Evolutionary conservation across 148 eudicot genomes (phyloP).

Genomic region (Camellia japonica): DNA sequence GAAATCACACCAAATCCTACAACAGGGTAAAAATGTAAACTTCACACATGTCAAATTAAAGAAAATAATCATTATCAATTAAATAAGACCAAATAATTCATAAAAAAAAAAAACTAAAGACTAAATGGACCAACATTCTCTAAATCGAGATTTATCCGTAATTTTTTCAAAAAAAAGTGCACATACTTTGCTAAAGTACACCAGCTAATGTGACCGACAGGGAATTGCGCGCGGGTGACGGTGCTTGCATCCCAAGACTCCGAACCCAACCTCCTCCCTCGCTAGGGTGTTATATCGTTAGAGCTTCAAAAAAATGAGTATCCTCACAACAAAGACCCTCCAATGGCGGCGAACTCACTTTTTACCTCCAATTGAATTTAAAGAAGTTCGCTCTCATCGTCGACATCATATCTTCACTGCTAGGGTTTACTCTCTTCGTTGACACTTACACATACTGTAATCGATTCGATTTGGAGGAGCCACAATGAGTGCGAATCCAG

Average conservation of each 20-base stretch:
- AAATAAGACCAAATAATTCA: too few species aligned
- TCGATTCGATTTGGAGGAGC: background rate
- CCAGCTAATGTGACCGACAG: too few species aligned
- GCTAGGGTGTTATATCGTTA: background rate
- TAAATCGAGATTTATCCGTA: too few species aligned
- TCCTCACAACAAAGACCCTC: background rate
- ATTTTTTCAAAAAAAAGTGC: too few species aligned
- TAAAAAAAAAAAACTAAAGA: too few species aligned
- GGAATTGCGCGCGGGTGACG: background rate
- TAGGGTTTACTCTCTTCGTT: background rate
- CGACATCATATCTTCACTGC: background rate
- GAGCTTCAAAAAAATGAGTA: background rate
- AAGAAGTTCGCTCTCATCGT: background rate
- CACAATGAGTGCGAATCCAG: conserved; percentile 35
- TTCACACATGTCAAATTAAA: too few species aligned
- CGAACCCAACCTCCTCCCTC: background rate
- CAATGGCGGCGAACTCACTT: conserved; percentile 14
- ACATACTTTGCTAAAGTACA: too few species aligned
- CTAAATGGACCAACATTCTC: too few species aligned
- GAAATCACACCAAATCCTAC: too few species aligned
- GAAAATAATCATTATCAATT: too few species aligned
- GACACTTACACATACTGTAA: background rate
- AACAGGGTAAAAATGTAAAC: too few species aligned
- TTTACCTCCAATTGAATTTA: background rate
- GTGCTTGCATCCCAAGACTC: conserved; percentile 2